Base-by-base conservation (phyloP, 164 flowering plant genomes). In the Buxus sempervirens region DNA sequence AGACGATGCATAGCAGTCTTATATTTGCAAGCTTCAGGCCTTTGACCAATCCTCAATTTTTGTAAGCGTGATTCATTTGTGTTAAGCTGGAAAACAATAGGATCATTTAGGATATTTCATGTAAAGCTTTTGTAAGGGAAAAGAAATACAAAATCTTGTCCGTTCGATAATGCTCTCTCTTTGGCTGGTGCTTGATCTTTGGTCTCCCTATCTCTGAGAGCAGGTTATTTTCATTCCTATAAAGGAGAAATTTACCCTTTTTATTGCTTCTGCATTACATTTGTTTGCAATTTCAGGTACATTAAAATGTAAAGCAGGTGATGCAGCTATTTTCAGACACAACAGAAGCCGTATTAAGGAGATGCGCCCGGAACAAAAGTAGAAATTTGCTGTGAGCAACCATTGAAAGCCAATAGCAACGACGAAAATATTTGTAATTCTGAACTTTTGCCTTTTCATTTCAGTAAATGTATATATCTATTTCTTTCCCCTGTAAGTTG, bases 61-160 rank as follows among this genome's bases (percentile, higher is more conserved):
- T 86, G 86, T 86, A 82, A 84, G 79, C 73, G 72, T 76, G 66
- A 69, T 73, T 65, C 25, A 62, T 57, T 62, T 75, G 66, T 82
- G 71, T 71, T 72, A 69, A 70, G 63, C n/a, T 77, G 67, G 75
- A 53, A 71, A 57, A 64, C 57, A 58, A 69, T 3, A 75, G 80
- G 79, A 71, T 72, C 70, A 58, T 63, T 67, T 71, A 75, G 73
- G 77, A 75, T 58, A 66, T 62, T 54, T 63, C 36, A 54, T 85
- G 84, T 82, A 82, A 83, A 85, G 80, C 69, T 73, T 75, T 60
- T 79, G 73, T 71, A 80, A 65, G 77, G 54, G 76, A 56, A 82
- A 77, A 74, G 58, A 73, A 73, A 80, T 70, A 73, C 77, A 73
- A 65, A 66, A 62, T 63, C 54, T 65, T 71, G 60, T 75, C 75